Conservation (phyloP, 2,329 filamentous ascomycete genomes). For the Nemania abortiva region DNA sequence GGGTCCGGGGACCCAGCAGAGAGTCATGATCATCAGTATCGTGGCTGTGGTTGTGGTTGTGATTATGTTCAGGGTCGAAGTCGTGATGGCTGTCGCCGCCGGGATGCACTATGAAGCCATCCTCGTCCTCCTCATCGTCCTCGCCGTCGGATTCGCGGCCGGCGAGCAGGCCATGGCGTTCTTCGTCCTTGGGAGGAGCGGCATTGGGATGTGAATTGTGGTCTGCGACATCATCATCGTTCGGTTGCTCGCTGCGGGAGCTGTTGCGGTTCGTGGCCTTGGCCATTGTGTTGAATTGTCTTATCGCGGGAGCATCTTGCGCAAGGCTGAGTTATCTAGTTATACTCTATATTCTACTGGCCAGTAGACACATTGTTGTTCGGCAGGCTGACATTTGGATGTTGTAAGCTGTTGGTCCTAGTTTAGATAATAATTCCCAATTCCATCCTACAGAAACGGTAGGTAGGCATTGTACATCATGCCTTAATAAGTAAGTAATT, state of each 20-base stretch:
- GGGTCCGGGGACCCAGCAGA: slow-evolving; percentile 50
- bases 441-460: slow-evolving; percentile 23
- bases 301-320: slow-evolving; percentile 57
- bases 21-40: slow-evolving; percentile 11
- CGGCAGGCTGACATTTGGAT: slow-evolving; percentile 21
- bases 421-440: slow-evolving; percentile 2
- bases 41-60: slow-evolving; percentile 6
- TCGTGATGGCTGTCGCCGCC: slow-evolving; percentile 32
- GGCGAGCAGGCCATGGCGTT: slow-evolving; percentile 56
- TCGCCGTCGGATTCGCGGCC: slow-evolving; percentile 47
- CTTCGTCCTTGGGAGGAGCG: slow-evolving; percentile 50
- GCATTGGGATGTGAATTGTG: slow-evolving; percentile 35
- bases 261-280: slow-evolving; percentile 54
- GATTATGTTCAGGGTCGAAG: slow-evolving; percentile 19
- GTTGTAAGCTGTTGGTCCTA: slow-evolving; percentile 25
- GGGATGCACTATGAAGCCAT: slow-evolving; percentile 47
- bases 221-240: slow-evolving; percentile 38
- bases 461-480: not conserved
- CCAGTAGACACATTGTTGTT: slow-evolving; percentile 16
- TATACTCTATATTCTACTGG: slow-evolving; percentile 11
- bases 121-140: slow-evolving; percentile 41
- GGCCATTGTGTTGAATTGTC: slow-evolving; percentile 58
- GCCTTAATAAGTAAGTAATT: slow-evolving; percentile 4
- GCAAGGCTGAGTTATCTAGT: slow-evolving; percentile 27
- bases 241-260: slow-evolving; percentile 47